Conservation (phyloP, 768 basidiomycete species). For the Antrodiella citrinella region DNA sequence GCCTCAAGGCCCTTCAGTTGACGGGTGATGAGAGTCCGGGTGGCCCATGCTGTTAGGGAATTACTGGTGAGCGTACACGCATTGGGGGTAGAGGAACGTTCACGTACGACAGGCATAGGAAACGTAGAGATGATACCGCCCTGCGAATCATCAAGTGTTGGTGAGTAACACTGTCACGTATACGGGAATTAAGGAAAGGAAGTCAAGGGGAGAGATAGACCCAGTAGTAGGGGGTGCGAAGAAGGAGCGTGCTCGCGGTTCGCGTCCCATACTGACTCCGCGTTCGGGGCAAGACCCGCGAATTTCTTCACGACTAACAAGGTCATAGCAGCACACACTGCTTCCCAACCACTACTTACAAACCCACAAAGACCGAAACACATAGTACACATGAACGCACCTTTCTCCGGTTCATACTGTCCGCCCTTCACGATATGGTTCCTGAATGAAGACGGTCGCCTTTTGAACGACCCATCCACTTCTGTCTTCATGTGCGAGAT, state of each 20-base stretch:
- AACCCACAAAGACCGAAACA: not conserved
- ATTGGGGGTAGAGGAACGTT: not conserved
- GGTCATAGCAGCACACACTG: too few species aligned
- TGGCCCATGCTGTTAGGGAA: conserved; percentile 72
- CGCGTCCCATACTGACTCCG: too few species aligned
- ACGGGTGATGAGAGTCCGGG: conserved; percentile 79
- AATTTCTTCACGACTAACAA: too few species aligned
- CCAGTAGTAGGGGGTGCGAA: too few species aligned
- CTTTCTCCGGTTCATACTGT: conserved; percentile 66
- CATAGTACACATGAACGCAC: conserved; percentile 30
- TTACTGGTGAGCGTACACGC: not conserved
- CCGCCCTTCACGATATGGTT: conserved; percentile 47
- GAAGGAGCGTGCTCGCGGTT: too few species aligned
- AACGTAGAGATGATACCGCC: conserved; percentile 88
- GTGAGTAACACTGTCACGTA: not conserved
- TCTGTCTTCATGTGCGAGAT: conserved; percentile 47
- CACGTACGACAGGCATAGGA: conserved; percentile 75
- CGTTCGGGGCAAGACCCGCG: too few species aligned
- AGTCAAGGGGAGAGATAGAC: too few species aligned
- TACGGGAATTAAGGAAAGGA: not conserved
- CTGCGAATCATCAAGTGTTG: conserved; percentile 32
- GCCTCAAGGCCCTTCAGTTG: conserved; percentile 90
- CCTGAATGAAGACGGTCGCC: conserved; percentile 45
- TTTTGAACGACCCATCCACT: conserved; percentile 60
- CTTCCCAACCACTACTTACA: not conserved